A percentile compares a stretch with the other conserved stretches of the same genome.
Conservation (phyloP, 768 basidiomycete species). For the Pholiota microspora region DNA sequence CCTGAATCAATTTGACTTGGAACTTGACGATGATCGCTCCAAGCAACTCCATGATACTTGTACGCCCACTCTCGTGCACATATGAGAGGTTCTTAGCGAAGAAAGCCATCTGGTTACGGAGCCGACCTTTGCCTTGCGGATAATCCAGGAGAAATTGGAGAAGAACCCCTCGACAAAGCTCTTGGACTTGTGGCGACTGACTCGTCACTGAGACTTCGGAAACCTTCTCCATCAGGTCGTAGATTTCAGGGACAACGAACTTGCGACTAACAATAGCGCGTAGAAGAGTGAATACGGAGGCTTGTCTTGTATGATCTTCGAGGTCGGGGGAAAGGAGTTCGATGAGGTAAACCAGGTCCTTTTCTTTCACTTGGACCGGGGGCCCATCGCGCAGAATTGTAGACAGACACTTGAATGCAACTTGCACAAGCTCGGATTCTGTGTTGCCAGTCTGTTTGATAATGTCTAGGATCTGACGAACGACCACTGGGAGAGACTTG, state of each 20-base stretch:
- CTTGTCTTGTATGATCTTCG: constrained; percentile 85
- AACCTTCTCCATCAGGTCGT: constrained; percentile 94
- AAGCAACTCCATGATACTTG: constrained; percentile 94
- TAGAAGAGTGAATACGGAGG: constrained; percentile 82
- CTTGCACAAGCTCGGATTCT: constrained; percentile 88
- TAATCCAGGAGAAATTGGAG: constrained; percentile 97
- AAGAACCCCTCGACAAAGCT: constrained; percentile 83
- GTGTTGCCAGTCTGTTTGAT: constrained; percentile 81
- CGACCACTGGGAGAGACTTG: constrained; percentile 76
- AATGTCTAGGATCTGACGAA: constrained; percentile 81
- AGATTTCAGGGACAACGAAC: constrained; percentile 94
- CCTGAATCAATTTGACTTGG: constrained; percentile 64
- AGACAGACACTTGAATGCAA: constrained; percentile 83
- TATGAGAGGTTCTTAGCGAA: constrained; percentile 92
- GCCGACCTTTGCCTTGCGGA: constrained; percentile 90
- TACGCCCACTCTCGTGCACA: constrained; percentile 83
- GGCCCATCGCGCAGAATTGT: constrained; percentile 89
- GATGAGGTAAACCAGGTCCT: constrained; percentile 83
- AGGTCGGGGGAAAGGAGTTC: constrained; percentile 86
- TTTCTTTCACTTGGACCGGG: constrained; percentile 78
- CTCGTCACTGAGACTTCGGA: constrained; percentile 91
- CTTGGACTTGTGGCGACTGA: constrained; percentile 88
- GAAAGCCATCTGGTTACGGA: constrained; percentile 87
- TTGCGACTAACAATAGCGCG: constrained; percentile 89
- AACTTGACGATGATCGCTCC: constrained; percentile 84